Evolutionary conservation across 306 rosid genomes (phyloP).

Genomic region (Pterocarpus santalinus): DNA sequence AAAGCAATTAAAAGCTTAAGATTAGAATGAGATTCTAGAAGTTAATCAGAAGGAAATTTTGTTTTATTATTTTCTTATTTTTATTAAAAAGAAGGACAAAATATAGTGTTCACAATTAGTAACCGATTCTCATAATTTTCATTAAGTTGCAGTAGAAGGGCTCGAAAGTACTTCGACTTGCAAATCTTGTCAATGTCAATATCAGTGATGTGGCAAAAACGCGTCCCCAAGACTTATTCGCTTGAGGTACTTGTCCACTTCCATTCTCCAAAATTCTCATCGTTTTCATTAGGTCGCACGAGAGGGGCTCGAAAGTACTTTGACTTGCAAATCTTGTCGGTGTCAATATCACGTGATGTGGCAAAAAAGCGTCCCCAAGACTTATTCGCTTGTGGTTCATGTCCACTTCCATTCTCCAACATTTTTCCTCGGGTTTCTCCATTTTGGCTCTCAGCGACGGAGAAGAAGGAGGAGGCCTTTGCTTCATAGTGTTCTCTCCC

Average conservation of each 20-base stretch:
- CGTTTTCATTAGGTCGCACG: constrained; percentile 54
- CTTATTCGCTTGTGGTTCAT: constrained; percentile 74
- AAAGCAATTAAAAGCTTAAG: no score
- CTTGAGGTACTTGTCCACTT: constrained; percentile 70
- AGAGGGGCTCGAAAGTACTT: constrained; percentile 73
- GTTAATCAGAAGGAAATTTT: no score
- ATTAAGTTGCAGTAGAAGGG: constrained; percentile 61
- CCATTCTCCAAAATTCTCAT: constrained; percentile 61
- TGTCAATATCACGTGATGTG: constrained; percentile 68
- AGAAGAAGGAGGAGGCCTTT: constrained; percentile 22
- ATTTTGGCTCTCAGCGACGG: constrained; percentile 8
- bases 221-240: constrained; percentile 66
- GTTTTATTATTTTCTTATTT: no score
- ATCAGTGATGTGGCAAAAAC: constrained; percentile 65
- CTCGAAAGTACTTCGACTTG: constrained; percentile 79
- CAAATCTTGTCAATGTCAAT: constrained; percentile 74
- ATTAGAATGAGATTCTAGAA: no score
- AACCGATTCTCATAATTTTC: constrained; percentile 51
- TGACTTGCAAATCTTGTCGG: constrained; percentile 76
- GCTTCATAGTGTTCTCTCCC: background rate
- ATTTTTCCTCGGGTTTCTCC: constrained; percentile 49
- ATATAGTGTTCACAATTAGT: constrained; percentile 41
- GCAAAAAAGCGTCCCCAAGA: constrained; percentile 67
- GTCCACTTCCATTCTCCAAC: constrained; percentile 70
- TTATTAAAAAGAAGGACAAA: no score